Evolutionary conservation across 495 filamentous ascomycete species (phyloP).

Genomic region (Filosporella fistucella): DNA sequence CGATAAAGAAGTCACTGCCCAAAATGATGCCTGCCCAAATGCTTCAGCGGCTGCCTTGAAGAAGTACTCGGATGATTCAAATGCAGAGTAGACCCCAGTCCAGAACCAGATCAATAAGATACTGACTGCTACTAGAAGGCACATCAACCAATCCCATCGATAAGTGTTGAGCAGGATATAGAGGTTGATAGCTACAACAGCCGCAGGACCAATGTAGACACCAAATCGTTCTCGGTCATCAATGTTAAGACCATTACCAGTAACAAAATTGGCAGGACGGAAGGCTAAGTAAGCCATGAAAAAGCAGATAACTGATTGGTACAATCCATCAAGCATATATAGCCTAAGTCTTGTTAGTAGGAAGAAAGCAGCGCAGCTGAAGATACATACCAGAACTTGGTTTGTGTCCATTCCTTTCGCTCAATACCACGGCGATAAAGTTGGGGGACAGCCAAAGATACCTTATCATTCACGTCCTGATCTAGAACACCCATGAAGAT

Average conservation of each 20-base stretch:
- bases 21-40: slow-evolving; percentile 79
- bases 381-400: slow-evolving; percentile 83
- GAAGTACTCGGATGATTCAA: slow-evolving; percentile 60
- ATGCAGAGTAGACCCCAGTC: slow-evolving; percentile 87
- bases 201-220: slow-evolving; percentile 70
- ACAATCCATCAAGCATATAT: slow-evolving; percentile 93
- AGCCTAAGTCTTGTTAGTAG: slow-evolving; percentile 52
- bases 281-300: slow-evolving; percentile 88
- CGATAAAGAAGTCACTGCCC: slow-evolving; percentile 73
- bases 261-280: slow-evolving; percentile 58
- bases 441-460: slow-evolving; percentile 92
- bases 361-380: background rate
- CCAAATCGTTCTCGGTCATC: slow-evolving; percentile 78
- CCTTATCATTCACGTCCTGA: slow-evolving; percentile 91
- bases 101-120: slow-evolving; percentile 90
- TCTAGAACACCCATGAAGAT: slow-evolving; percentile 97
- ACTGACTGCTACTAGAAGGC: slow-evolving; percentile 75
- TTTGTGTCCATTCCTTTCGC: slow-evolving; percentile 93
- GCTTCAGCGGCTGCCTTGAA: slow-evolving; percentile 75
- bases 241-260: slow-evolving; percentile 64
- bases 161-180: slow-evolving; percentile 97
- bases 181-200: slow-evolving; percentile 80
- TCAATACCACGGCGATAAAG: slow-evolving; percentile 95
- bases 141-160: slow-evolving; percentile 94
- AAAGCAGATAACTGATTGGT: slow-evolving; percentile 89